These are phyloP conservation scores for Takashimella koratensis DNA, from an alignment of 1,284 basidiomycete genomes.

Conservation along the genomic window DNA sequence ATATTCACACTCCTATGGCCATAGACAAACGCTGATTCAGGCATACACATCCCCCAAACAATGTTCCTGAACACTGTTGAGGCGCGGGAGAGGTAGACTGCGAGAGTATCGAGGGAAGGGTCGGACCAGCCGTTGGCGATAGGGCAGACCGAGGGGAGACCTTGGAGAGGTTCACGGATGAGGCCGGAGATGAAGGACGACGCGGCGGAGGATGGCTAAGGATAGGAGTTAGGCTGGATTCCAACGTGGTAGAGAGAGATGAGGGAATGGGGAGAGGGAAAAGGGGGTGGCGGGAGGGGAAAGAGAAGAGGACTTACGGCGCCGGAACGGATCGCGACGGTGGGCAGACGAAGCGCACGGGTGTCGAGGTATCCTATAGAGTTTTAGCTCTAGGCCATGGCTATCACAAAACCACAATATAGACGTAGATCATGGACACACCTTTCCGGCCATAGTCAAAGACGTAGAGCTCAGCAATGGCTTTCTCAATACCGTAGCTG, in stretches of 20 bases:
- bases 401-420: background rate
- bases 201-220: slow-evolving; percentile 56
- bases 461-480: slow-evolving; percentile 59
- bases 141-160: slow-evolving; percentile 55
- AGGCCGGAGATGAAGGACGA: slow-evolving; percentile 63
- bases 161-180: slow-evolving; percentile 62
- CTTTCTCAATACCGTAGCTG: slow-evolving; percentile 60
- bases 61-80: slow-evolving; percentile 52
- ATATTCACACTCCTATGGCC: slow-evolving; percentile 44
- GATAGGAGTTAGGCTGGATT: background rate
- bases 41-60: slow-evolving; percentile 45
- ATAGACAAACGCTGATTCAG: slow-evolving; percentile 34
- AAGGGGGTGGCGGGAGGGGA: slow-evolving; percentile 23
- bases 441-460: slow-evolving; percentile 62
- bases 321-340: slow-evolving; percentile 59
- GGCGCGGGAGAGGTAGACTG: slow-evolving; percentile 57
- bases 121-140: slow-evolving; percentile 48
- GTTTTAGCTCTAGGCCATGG: too few species aligned
- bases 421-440: slow-evolving; percentile 13
- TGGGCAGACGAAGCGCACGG: slow-evolving; percentile 60
- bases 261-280: background rate
- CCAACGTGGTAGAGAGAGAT: too few species aligned
- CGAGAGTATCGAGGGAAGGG: slow-evolving; percentile 50
- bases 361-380: slow-evolving; percentile 58
- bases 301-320: slow-evolving; percentile 24